These are phyloP conservation scores for Blastomyces silverae DNA, from an alignment of 2,329 filamentous ascomycete species.

Conservation along the genomic window DNA sequence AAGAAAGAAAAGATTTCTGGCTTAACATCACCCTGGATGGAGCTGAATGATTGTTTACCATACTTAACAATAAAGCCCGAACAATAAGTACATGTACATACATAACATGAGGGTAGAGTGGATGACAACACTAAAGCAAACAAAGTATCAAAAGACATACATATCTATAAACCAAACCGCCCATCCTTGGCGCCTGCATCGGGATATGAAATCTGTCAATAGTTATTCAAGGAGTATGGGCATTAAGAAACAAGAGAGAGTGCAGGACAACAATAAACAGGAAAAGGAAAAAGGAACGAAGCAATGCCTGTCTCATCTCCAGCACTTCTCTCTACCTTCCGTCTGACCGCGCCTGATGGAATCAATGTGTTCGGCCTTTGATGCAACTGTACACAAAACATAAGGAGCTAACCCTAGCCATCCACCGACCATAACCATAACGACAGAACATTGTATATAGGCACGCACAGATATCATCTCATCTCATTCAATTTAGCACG, in stretches of 20 bases:
- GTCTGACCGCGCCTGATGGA: too few species aligned
- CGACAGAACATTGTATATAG: neutral
- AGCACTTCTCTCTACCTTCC: neutral
- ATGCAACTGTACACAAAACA: neutral
- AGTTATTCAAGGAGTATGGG: neutral
- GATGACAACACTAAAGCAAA: neutral
- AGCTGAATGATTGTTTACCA: neutral
- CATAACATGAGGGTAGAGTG: neutral
- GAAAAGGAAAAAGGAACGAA: neutral
- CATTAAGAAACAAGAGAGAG: neutral
- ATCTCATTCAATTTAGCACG: conserved; percentile 13
- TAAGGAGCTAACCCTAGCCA: neutral
- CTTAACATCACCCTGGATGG: neutral
- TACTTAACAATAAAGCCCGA: neutral
- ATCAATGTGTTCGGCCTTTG: too few species aligned
- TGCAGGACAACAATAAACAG: neutral
- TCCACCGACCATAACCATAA: neutral
- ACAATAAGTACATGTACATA: neutral
- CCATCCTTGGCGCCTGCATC: neutral
- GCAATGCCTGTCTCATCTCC: neutral
- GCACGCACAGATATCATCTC: neutral
- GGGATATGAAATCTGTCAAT: neutral
- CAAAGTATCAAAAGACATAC: neutral
- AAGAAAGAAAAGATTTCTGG: neutral
- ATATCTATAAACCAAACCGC: neutral